phyloP scores from a whole-genome alignment of 1,139 yeast species.

The Zygosaccharomyces pseudobailii region DNA sequence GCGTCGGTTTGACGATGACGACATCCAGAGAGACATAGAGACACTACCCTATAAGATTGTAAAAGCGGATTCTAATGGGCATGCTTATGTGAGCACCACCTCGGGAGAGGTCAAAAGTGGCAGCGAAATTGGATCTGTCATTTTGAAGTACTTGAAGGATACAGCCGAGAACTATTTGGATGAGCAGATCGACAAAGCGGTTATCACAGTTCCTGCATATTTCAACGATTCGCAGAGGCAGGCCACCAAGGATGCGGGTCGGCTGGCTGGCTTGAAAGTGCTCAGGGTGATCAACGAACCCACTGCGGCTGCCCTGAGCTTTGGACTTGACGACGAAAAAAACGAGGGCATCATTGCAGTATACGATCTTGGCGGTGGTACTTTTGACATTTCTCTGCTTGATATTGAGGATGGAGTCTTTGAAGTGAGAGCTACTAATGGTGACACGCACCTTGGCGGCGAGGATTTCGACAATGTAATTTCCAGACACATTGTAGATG shows the following conservation, averaged over 20 bases:
- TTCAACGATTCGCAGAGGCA: slow-evolving; percentile 75
- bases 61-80: slow-evolving; percentile 48
- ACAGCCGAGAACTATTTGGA: slow-evolving; percentile 48
- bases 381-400: slow-evolving; percentile 73
- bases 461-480: slow-evolving; percentile 71
- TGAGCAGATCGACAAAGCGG: slow-evolving; percentile 50
- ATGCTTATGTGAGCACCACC: slow-evolving; percentile 53
- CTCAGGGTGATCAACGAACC: slow-evolving; percentile 73
- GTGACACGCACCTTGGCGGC: slow-evolving; percentile 80
- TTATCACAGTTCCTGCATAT: slow-evolving; percentile 77
- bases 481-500: slow-evolving; percentile 47
- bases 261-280: slow-evolving; percentile 60
- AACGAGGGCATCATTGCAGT: slow-evolving; percentile 63
- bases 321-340: slow-evolving; percentile 51
- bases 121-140: slow-evolving; percentile 29
- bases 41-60: slow-evolving; percentile 54
- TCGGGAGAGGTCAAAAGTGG: slow-evolving; percentile 27
- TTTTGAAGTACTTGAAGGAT: slow-evolving; percentile 41
- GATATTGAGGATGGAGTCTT: slow-evolving; percentile 80
- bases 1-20: slow-evolving; percentile 55
- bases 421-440: slow-evolving; percentile 78
- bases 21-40: slow-evolving; percentile 56
- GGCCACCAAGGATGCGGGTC: slow-evolving; percentile 71
- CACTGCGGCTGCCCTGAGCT: slow-evolving; percentile 78
- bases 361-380: slow-evolving; percentile 80